These are phyloP conservation scores for Jaminaea rosea DNA, from an alignment of 1,284 basidiomycete genomes.

Conservation along the genomic window DNA sequence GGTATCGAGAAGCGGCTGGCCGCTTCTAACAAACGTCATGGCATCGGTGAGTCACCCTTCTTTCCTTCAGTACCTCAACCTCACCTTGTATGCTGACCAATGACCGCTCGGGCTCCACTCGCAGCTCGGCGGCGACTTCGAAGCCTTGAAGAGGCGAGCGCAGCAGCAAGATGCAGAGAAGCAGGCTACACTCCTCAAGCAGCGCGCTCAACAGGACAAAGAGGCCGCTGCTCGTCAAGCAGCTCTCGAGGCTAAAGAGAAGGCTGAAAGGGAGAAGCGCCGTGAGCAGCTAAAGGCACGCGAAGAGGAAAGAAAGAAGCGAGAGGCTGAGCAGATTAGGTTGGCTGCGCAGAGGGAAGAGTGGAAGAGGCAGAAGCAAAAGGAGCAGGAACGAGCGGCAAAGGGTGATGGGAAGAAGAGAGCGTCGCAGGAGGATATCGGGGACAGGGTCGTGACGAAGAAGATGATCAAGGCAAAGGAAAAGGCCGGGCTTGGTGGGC, in stretches of 20 bases:
- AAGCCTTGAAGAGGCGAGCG: not conserved
- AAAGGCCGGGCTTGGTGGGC: conserved; percentile 4
- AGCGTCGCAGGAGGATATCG: conserved; percentile 2
- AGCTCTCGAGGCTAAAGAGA: not conserved
- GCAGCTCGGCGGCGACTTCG: not conserved
- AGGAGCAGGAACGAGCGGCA: not conserved
- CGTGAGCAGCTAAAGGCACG: not conserved
- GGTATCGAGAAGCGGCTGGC: too few species aligned
- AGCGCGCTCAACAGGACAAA: not conserved
- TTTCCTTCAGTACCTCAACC: too few species aligned
- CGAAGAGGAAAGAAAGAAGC: not conserved
- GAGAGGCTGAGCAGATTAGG: not conserved
- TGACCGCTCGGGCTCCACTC: too few species aligned
- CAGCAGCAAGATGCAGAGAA: not conserved
- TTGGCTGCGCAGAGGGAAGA: not conserved
- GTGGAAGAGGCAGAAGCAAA: not conserved
- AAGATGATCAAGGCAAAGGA: conserved; percentile 6
- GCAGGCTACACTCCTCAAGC: not conserved
- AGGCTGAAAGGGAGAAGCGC: not conserved
- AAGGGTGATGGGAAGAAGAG: not conserved
- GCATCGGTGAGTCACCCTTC: too few species aligned
- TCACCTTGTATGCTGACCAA: too few species aligned
- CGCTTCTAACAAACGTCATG: too few species aligned
- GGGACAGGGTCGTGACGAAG: conserved; percentile 1
- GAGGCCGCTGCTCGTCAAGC: not conserved